phyloP scores from a whole-genome alignment of 495 filamentous ascomycete genomes.

The Hypoxylon crocopeplum region DNA sequence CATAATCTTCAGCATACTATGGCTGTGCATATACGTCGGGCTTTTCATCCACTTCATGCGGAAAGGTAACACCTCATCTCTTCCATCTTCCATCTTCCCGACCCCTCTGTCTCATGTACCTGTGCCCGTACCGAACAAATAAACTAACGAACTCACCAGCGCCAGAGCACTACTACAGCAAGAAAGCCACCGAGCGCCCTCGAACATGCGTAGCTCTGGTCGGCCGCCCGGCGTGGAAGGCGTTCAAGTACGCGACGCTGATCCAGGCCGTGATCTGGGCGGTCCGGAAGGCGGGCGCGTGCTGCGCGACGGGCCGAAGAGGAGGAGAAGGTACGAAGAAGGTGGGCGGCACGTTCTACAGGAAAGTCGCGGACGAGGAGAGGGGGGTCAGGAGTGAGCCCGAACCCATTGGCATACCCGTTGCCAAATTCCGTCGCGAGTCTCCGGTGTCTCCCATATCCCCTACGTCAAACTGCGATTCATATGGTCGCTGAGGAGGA shows the following conservation, averaged over 20 bases:
- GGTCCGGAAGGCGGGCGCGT: conserved; percentile 2
- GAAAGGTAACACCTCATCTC: conserved; percentile 1
- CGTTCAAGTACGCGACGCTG: conserved; percentile 18
- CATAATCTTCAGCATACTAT: conserved; percentile 12
- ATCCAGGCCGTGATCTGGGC: conserved; percentile 15
- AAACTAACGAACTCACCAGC: not conserved
- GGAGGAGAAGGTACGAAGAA: conserved; percentile 6
- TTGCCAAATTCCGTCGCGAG: not conserved
- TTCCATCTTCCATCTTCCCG: not conserved
- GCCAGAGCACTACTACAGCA: not conserved
- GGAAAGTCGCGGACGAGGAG: conserved; percentile 16
- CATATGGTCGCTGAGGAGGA: no score
- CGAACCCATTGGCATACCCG: no score
- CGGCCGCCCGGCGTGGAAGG: conserved; percentile 11
- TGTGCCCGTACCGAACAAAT: not conserved
- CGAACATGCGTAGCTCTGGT: not conserved
- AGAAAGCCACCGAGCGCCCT: not conserved
- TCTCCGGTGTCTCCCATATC: not conserved
- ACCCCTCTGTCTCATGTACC: not conserved
- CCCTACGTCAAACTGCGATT: no score
- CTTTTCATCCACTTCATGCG: conserved; percentile 9
- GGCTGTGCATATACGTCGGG: conserved; percentile 7
- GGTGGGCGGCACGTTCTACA: conserved; percentile 24
- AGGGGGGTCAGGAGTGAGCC: not conserved
- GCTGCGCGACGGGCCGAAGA: not conserved